These are phyloP conservation scores for Mortierella sp. DNA, from an alignment of 371 early-diverging fungal species.

Conservation along the genomic window DNA sequence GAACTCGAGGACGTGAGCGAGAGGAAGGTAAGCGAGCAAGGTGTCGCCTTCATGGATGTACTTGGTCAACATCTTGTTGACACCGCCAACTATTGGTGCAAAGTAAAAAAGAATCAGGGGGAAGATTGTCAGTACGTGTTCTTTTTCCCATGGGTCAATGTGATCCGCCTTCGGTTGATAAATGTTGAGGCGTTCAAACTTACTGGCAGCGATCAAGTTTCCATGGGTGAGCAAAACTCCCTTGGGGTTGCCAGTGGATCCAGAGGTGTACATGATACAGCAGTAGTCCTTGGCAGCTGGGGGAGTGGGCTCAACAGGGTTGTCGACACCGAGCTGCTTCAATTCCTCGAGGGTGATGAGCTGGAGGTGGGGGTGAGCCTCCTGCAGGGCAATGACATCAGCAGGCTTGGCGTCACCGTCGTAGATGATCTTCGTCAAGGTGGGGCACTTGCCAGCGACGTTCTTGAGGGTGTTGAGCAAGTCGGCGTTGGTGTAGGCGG, in stretches of 20 bases:
- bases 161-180: too few species aligned
- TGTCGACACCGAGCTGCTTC: conserved; percentile 67
- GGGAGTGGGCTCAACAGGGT: conserved; percentile 68
- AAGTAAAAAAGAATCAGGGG: conserved; percentile 4
- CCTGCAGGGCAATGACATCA: conserved; percentile 56
- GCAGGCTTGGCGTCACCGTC: conserved; percentile 72
- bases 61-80: conserved; percentile 60
- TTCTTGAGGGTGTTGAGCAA: conserved; percentile 77
- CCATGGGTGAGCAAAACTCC: conserved; percentile 90
- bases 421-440: conserved; percentile 81
- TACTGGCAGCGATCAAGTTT: conserved; percentile 82
- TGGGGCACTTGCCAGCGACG: conserved; percentile 68
- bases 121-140: conserved; percentile 6
- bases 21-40: conserved; percentile 92
- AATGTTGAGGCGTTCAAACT: conserved; percentile 19
- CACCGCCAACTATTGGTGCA: conserved; percentile 66
- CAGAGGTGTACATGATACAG: conserved; percentile 97
- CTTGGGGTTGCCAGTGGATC: conserved; percentile 93
- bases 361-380: conserved; percentile 55
- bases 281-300: conserved; percentile 84
- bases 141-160: conserved; percentile 1
- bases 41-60: conserved; percentile 63
- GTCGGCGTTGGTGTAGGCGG: conserved; percentile 86
- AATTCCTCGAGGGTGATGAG: conserved; percentile 70
- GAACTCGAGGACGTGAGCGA: conserved; percentile 94